These are phyloP conservation scores for Blastobotrys buckinghamii DNA, from an alignment of 1,139 yeast species.

Conservation along the genomic window DNA sequence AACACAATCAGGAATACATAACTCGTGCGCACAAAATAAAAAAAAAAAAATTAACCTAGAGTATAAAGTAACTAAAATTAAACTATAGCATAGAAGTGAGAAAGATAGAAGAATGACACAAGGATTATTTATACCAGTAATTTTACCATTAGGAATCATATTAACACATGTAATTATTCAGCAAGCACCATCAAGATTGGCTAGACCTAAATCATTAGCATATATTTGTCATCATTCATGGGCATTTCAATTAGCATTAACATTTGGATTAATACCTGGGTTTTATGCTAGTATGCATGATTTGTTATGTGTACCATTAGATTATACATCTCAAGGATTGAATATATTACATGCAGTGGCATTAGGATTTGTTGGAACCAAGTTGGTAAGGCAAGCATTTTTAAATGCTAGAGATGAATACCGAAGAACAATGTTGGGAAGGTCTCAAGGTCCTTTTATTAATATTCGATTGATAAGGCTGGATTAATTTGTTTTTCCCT, in stretches of 20 bases:
- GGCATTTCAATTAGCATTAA: conserved; percentile 12
- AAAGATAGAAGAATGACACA: neutral
- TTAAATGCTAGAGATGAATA: conserved; percentile 10
- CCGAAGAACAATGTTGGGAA: conserved; percentile 6
- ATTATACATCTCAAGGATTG: neutral
- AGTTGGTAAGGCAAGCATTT: conserved; percentile 3
- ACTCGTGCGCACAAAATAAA: no score
- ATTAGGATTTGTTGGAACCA: conserved; percentile 7
- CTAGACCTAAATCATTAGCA: conserved; percentile 6
- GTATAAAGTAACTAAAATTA: no score
- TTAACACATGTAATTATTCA: conserved; percentile 8
- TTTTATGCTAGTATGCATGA: conserved; percentile 4
- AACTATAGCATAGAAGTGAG: no score
- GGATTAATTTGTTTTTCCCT: no score
- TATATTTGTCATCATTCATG: conserved; percentile 12
- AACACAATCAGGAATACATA: no score
- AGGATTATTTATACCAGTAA: conserved; percentile 2
- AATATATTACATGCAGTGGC: conserved; percentile 6
- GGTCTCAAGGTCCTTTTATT: conserved; percentile 4
- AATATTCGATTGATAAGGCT: conserved; percentile 7
- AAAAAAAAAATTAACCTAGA: no score
- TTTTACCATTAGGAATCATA: conserved; percentile 9
- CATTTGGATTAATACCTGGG: conserved; percentile 11
- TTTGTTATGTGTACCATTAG: neutral
- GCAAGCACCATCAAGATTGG: conserved; percentile 6